Base-by-base conservation (phyloP, 441 rosid species). In the Brassica balearica region DNA sequence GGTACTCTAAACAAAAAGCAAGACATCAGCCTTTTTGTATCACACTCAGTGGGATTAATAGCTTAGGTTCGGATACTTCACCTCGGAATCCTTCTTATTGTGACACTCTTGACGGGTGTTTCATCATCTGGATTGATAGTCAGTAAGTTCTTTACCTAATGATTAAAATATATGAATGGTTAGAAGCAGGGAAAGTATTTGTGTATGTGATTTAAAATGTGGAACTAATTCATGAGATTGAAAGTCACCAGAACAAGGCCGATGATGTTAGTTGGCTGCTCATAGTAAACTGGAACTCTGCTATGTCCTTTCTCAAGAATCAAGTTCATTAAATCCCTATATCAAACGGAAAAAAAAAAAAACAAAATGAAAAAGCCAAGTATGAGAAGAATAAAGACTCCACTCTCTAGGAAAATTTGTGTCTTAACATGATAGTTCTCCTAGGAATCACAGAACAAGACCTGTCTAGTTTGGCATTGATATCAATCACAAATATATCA, bases 231-330 rank as follows among this genome's bases (percentile, higher is more conserved):
- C 60, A 71, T 56, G 59, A 66, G 76, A 66, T 2, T 43, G 71
- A 32, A 22, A 41, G 23, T 8, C 81, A 94, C 97, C 93, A 94
- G 87, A 79, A 94, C 81, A 74, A 94, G 87, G 61, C 98, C 98
- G 48, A 94, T 92, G 80, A 92, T 89, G 85, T 94, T 94, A 61
- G 91, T 87, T 72, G 86, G 80, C 65, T 94, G 88, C 87, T 90
- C 94, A 76, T 87, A 87, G 83, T 86, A 90, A 61, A 93, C 94
- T 14, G 98, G n/a, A 80, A 94, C 90, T 83, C 98, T 89, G 90
- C 98, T 94, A 78, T 94, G 98, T 29, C 98, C 98, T 85, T 86
- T 92, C 90, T 90, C 94, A 82, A 92, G 71, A 83, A 94, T 87
- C 85, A 87, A 61, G 82, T 75, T 87, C 97, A 94, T 90, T 86